These are phyloP conservation scores for Westerdykella aurantiaca DNA, from an alignment of 2,329 filamentous ascomycete species.

Conservation along the genomic window DNA sequence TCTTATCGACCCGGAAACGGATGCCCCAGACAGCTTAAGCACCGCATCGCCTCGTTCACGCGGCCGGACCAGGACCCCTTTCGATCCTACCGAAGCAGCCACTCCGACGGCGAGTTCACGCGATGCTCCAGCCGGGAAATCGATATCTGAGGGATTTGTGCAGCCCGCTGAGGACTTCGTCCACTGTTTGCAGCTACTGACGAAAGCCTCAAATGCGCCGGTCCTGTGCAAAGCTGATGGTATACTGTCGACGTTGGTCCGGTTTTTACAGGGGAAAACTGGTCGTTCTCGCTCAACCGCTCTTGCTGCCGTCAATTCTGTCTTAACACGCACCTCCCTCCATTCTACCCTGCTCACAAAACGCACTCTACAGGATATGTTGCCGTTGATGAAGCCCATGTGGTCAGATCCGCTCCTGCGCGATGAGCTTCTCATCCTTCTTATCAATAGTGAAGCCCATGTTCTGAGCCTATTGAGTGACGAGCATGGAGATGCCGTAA, in stretches of 20 bases:
- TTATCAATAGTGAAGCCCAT: conserved; percentile 55
- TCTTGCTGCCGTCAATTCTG: conserved; percentile 68
- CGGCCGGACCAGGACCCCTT: conserved; percentile 27
- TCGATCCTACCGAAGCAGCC: conserved; percentile 22
- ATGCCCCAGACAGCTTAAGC: conserved; percentile 23
- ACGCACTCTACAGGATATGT: conserved; percentile 53
- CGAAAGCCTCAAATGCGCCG: conserved; percentile 63
- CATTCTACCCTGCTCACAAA: conserved; percentile 62
- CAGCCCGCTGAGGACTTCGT: conserved; percentile 41
- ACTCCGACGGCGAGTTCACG: conserved; percentile 22
- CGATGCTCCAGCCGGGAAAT: conserved; percentile 12
- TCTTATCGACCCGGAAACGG: conserved; percentile 20
- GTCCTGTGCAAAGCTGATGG: conserved; percentile 51
- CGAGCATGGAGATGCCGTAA: conserved; percentile 19
- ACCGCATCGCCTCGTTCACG: conserved; percentile 16
- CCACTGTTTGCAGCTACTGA: conserved; percentile 59
- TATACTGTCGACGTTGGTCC: conserved; percentile 53
- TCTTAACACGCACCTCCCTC: conserved; percentile 60
- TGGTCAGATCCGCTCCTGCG: conserved; percentile 63
- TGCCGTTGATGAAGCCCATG: conserved; percentile 67
- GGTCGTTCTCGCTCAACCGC: conserved; percentile 64
- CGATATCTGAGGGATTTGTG: conserved; percentile 16
- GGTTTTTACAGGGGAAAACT: conserved; percentile 57
- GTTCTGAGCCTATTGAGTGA: conserved; percentile 30
- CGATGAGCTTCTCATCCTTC: conserved; percentile 67